phyloP scores from a whole-genome alignment of 495 filamentous ascomycete species.

The Xylaria cubensis region DNA sequence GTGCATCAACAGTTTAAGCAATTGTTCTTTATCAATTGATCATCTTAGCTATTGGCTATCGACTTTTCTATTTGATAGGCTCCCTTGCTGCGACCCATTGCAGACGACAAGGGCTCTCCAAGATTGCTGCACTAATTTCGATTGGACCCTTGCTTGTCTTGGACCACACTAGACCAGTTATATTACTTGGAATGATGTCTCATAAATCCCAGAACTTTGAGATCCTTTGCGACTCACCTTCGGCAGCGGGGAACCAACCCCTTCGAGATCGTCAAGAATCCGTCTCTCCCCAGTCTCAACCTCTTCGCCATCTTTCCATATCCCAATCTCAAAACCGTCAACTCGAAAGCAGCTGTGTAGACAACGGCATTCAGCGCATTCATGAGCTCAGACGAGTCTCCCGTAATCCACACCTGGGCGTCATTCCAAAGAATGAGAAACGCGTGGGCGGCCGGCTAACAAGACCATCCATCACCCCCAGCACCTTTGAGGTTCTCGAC shows the following conservation, averaged over 20 bases:
- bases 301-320: constrained; percentile 45
- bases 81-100: constrained; percentile 23
- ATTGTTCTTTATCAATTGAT: constrained; percentile 20
- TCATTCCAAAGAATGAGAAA: constrained; percentile 29
- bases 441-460: constrained; percentile 30
- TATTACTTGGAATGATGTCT: constrained; percentile 30
- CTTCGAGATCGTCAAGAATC: constrained; percentile 26
- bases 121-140: constrained; percentile 18
- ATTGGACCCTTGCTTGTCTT: constrained; percentile 20
- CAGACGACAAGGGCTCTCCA: constrained; percentile 20
- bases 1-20: constrained; percentile 22
- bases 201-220: constrained; percentile 30
- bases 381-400: constrained; percentile 22
- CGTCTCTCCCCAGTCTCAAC: constrained; percentile 13
- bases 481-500: constrained; percentile 40
- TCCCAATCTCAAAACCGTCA: constrained; percentile 43
- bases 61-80: background rate
- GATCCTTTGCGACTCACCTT: constrained; percentile 34
- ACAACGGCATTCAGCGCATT: constrained; percentile 17
- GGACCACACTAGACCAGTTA: constrained; percentile 18
- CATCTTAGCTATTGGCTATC: constrained; percentile 15
- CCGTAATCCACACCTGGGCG: constrained; percentile 12
- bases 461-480: constrained; percentile 36
- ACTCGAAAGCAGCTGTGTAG: constrained; percentile 43
- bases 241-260: constrained; percentile 25